Evolutionary conservation across 768 basidiomycete species (phyloP), one percentile per base, ranked within the genome.

Genomic region (Russula abietina): DNA sequence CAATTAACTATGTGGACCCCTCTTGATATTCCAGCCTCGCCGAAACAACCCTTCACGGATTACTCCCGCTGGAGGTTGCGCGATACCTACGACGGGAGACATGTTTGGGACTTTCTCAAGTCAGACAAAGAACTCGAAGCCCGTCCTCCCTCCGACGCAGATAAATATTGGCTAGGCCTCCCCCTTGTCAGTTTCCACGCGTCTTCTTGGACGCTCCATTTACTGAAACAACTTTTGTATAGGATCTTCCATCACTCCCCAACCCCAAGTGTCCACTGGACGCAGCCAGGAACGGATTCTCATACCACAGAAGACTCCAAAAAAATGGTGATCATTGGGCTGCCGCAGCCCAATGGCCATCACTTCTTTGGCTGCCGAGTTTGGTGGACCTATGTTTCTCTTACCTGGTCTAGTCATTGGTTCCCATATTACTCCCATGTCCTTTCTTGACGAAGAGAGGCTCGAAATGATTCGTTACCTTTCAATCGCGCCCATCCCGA

Each of bases 391-490:
- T 8, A 88, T 92, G 87, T 93, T 93, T 71, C 77, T 90, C 19
- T 76, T 87, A 22, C 88, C 88, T 5, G 96, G 97, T 8, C 81
- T 98, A n/a, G 87, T 98, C 59, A 97, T 99, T 67, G 92, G 90
- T 9, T 88, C 93, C 19, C 95, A 98, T 72, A 85, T 94, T n/a
- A 85, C 91, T 24, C 89, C 89, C 12, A 86, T 87, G 83, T 75
- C 81, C 9, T 89, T 97, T 72, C 84, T 82, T 55, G 73, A 84
- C 58, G 89, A 91, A 70, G 92, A 98, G 75, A 81, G 87, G 22
- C 75, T 89, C 16, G 95, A 97, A 73, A 87, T 96, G 80, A 88
- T 92, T 70, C 86, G 97, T 26, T 98, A 98, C 71, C 78, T 99
- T 81, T 95, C 71, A 94, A 93, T 71, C 81, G 81, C 30, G 84